These are phyloP conservation scores for Lentinula boryana DNA, from an alignment of 768 basidiomycete genomes.

Conservation along the genomic window DNA sequence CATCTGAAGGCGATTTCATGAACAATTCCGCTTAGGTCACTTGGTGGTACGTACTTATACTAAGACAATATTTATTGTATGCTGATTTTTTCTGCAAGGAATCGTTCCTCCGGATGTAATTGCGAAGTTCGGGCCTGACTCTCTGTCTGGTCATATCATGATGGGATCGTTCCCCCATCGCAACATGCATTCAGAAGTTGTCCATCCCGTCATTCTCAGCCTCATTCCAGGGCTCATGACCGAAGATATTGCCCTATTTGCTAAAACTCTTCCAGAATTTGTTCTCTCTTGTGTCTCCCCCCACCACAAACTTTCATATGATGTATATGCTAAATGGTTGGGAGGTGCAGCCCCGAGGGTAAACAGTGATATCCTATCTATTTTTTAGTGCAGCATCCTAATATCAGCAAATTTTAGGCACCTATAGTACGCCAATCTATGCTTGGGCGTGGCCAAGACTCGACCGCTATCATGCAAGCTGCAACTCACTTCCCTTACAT, in stretches of 20 bases:
- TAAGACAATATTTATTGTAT: not conserved
- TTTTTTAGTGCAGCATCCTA: not conserved
- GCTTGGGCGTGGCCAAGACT: not conserved
- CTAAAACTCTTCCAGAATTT: not conserved
- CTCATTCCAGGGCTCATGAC: slow-evolving; percentile 1
- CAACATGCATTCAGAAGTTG: slow-evolving; percentile 4
- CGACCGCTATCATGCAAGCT: not conserved
- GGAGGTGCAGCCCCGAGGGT: slow-evolving; percentile 1
- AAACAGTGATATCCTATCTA: not conserved
- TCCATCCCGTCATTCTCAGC: slow-evolving; percentile 1
- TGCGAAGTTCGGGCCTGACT: not conserved
- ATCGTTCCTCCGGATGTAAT: slow-evolving; percentile 4
- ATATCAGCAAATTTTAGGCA: not conserved
- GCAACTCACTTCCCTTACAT: not conserved
- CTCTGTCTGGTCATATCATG: slow-evolving; percentile 1
- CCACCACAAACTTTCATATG: not conserved
- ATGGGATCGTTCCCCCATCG: slow-evolving; percentile 4
- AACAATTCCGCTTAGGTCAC: not conserved
- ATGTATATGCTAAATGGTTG: slow-evolving; percentile 1
- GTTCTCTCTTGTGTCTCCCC: slow-evolving; percentile 1
- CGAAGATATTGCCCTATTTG: not conserved
- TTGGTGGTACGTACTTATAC: not conserved
- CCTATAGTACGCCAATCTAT: slow-evolving; percentile 1
- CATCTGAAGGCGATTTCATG: not conserved
- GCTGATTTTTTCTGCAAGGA: not conserved